phyloP scores from a whole-genome alignment of 169 alveolate genomes.

The Eimeria sp. region DNA sequence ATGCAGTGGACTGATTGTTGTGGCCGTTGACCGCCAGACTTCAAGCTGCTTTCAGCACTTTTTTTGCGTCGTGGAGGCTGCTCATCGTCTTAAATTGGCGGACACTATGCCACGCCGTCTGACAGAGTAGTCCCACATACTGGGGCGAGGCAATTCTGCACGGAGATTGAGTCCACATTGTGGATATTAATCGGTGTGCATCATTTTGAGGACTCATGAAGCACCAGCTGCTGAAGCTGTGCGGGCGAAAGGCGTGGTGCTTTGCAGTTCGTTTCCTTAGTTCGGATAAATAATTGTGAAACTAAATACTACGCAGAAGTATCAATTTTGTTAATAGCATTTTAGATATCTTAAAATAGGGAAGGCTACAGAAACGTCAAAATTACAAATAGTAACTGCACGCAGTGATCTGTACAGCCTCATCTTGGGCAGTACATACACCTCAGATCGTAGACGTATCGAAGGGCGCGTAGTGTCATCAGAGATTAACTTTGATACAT shows the following conservation, averaged over 20 bases:
- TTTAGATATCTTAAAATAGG: neutral
- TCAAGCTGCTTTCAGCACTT: conserved; percentile 19
- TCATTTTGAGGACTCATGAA: neutral
- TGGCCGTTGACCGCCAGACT: neutral
- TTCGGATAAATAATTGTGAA: neutral
- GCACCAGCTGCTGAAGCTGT: neutral
- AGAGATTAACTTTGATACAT: conserved; percentile 33
- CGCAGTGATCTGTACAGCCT: neutral
- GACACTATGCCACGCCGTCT: neutral
- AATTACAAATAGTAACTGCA: neutral
- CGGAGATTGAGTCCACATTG: neutral
- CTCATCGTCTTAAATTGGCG: conserved; percentile 5
- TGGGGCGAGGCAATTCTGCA: neutral
- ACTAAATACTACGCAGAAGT: neutral
- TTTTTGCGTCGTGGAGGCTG: conserved; percentile 59
- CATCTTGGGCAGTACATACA: conserved; percentile 30
- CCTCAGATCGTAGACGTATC: conserved; percentile 7
- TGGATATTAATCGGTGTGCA: neutral
- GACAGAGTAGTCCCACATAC: conserved; percentile 35
- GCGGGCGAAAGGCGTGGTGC: neutral
- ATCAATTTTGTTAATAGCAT: neutral
- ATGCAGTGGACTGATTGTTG: neutral
- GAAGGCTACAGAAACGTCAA: conserved; percentile 1
- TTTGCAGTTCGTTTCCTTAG: conserved; percentile 19
- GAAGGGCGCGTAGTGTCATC: conserved; percentile 25